Evolutionary conservation across 306 rosid genomes (phyloP).

Genomic region (Malus sylvestris): DNA sequence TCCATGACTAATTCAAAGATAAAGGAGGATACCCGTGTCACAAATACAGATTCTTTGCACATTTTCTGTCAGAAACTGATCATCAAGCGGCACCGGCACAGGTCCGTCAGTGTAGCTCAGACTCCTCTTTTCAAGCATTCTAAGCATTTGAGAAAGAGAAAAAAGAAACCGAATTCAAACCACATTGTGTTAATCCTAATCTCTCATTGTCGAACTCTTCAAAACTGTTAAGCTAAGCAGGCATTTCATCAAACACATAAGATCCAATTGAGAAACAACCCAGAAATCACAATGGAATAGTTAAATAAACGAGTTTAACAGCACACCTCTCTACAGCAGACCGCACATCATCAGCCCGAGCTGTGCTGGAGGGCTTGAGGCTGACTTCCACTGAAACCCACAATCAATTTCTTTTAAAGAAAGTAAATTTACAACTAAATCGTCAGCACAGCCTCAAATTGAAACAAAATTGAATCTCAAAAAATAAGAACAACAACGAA

Average conservation of each 20-base stretch:
- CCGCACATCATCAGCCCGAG: conserved; percentile 58
- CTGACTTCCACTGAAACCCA: conserved; percentile 61
- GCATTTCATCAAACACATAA: conserved; percentile 1
- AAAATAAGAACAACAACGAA: not conserved
- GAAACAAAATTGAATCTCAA: conserved; percentile 2
- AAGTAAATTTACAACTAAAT: not conserved
- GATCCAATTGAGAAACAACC: not conserved
- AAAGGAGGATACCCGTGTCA: conserved; percentile 48
- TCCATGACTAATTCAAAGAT: not conserved
- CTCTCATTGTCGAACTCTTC: not conserved
- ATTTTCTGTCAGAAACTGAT: conserved; percentile 60
- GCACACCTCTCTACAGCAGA: conserved; percentile 61
- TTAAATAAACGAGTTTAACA: not conserved
- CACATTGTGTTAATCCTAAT: not conserved
- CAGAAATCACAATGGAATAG: not conserved
- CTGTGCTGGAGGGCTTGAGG: conserved; percentile 80
- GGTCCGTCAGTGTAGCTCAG: conserved; percentile 83
- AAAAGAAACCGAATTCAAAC: not conserved
- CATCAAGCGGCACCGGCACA: conserved; percentile 62
- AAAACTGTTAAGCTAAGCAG: not conserved
- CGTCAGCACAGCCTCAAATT: not conserved
- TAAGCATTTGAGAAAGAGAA: conserved; percentile 15
- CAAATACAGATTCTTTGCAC: conserved; percentile 73
- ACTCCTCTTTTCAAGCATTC: conserved; percentile 95
- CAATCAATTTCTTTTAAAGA: not conserved